Base-by-base conservation (phyloP, 2,329 filamentous ascomycete species). In the Metarhizium robertsii region DNA sequence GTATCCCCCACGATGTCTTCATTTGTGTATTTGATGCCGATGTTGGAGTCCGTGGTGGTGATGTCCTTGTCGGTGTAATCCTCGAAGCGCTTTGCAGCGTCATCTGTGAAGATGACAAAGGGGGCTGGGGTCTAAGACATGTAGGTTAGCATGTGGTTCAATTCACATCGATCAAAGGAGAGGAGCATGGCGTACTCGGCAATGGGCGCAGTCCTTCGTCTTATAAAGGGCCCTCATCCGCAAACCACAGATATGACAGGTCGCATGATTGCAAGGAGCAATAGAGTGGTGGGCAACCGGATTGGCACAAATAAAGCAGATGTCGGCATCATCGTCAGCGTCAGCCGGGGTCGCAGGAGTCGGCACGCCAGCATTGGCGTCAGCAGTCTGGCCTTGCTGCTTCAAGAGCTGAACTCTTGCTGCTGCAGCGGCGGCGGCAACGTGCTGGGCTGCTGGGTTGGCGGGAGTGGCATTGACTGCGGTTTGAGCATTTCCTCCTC, bases 261-360 rank as follows among this genome's bases (percentile, higher is more conserved):
- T 96, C 56, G 89, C 83, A 73, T 99, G 94, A 71, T 96, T 97
- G 73, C 94, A 99, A 20, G 94, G 92, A 36, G 92, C 85, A 61
- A 99, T 84, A 10, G 92, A 88, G 64, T 90, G 85, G 74, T 97
- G 91, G 51, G 88, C 84, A 50, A 99, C 86, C 2, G 86, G 83
- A 61, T 92, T 96, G 55, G 94, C 92, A 72, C 94, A 99, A 66
- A 99, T 99, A 73, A 97, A 97, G 81, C 94, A 99, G 58, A 96
- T 81, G 59, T 96, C 91, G 30, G 79, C 86, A 11, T 58, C 61
- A 11, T 64, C 64, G 46, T 65, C 59, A 29, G 32, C 65, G 57
- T 53, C 64, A 34, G 32, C 32, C 32, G 32, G 32, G 52, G 62
- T 66, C 52, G 38, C 8, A 16, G 38, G 2, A n/a, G 38, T 40